phyloP scores from a whole-genome alignment of 192 early-diverging fungal genomes.

The Kickxella alabastrina region DNA sequence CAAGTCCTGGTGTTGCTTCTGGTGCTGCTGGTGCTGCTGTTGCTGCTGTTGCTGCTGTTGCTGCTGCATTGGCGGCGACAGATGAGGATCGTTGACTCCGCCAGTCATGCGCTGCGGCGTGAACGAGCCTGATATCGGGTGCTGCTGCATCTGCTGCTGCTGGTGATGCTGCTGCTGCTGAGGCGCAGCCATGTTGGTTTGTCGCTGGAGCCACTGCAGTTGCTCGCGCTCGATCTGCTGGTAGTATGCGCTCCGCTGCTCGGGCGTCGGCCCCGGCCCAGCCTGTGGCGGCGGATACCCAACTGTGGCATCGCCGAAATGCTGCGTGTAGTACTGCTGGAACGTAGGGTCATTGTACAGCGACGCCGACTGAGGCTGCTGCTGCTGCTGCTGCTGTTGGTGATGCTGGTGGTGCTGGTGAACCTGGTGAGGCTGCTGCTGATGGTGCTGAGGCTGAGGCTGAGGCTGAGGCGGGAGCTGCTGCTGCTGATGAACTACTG shows the following conservation, averaged over 20 bases:
- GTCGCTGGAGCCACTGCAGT: slow-evolving; percentile 48
- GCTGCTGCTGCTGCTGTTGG: slow-evolving; percentile 12
- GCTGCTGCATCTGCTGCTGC: slow-evolving; percentile 1
- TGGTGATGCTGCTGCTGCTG: slow-evolving; percentile 24
- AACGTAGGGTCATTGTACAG: slow-evolving; percentile 32
- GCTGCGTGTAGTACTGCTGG: slow-evolving; percentile 51
- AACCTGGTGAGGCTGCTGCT: slow-evolving; percentile 6
- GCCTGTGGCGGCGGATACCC: slow-evolving; percentile 29
- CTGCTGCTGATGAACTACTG: slow-evolving; percentile 2
- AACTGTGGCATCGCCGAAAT: slow-evolving; percentile 29
- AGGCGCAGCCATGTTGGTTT: slow-evolving; percentile 31
- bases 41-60: neutral
- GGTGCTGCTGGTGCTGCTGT: no score
- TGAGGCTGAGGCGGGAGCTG: slow-evolving; percentile 6
- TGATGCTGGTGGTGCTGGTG: neutral
- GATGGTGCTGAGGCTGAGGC: slow-evolving; percentile 7
- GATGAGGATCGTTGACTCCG: neutral
- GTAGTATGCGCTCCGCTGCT: slow-evolving; percentile 47
- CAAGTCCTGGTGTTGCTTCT: no score
- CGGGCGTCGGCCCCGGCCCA: slow-evolving; percentile 24
- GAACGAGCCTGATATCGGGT: no score
- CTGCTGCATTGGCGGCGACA: neutral
- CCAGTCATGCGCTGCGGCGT: no score
- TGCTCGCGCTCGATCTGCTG: slow-evolving; percentile 52
- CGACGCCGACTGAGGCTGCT: slow-evolving; percentile 5